These are phyloP conservation scores for Cystobasidiopsis lactophilus DNA, from an alignment of 768 basidiomycete genomes.

Conservation along the genomic window DNA sequence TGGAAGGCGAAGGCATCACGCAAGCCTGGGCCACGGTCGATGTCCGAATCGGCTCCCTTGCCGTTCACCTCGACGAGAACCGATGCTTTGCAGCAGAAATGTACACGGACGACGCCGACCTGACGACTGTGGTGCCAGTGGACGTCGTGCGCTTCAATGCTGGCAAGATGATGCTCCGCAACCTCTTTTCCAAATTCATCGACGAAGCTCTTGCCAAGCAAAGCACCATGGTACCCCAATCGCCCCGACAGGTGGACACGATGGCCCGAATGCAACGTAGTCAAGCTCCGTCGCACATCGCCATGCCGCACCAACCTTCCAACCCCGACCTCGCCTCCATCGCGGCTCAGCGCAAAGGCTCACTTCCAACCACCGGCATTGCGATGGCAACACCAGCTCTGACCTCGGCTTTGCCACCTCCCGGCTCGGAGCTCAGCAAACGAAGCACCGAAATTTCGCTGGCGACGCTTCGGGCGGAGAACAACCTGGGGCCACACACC, in stretches of 20 bases:
- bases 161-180: constrained; percentile 19
- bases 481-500: no score
- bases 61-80: constrained; percentile 60
- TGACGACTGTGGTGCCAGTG: constrained; percentile 18
- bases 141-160: constrained; percentile 63
- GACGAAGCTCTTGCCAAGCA: constrained; percentile 11
- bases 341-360: not conserved
- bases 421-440: constrained; percentile 28
- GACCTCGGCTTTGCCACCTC: constrained; percentile 41
- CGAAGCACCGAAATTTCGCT: not conserved
- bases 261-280: no score
- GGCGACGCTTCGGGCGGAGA: no score
- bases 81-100: constrained; percentile 81
- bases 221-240: not conserved
- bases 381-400: constrained; percentile 45
- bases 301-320: not conserved
- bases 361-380: constrained; percentile 11
- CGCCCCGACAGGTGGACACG: not conserved
- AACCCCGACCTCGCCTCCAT: not conserved
- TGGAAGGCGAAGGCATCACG: constrained; percentile 79
- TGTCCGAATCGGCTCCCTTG: constrained; percentile 68
- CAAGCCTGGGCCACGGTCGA: constrained; percentile 70
- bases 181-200: constrained; percentile 19
- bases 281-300: constrained; percentile 9
- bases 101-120: constrained; percentile 58